These are phyloP conservation scores for Trichoderma asperelloides DNA, from an alignment of 495 filamentous ascomycete genomes.

Conservation along the genomic window DNA sequence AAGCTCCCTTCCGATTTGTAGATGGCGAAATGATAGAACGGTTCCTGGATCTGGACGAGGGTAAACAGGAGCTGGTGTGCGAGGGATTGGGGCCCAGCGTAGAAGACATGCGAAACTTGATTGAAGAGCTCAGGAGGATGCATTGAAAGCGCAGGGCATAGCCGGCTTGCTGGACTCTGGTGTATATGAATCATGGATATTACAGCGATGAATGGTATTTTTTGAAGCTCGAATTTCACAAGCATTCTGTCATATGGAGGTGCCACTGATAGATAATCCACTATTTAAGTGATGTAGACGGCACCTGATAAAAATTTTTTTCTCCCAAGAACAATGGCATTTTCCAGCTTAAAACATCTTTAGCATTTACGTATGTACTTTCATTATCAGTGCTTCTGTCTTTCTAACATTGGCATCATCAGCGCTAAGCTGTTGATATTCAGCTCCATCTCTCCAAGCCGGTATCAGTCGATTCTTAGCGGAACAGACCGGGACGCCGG, in stretches of 20 bases:
- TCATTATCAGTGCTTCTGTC: too few species aligned
- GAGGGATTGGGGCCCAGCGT: conserved; percentile 53
- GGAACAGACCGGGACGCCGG: conserved; percentile 2
- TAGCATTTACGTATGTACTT: too few species aligned
- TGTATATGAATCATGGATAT: not conserved
- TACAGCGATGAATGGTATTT: not conserved
- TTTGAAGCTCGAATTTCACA: too few species aligned
- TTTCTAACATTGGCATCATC: too few species aligned
- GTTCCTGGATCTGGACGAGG: conserved; percentile 63
- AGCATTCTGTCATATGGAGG: too few species aligned
- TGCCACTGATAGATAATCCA: too few species aligned
- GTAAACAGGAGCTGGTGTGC: conserved; percentile 57
- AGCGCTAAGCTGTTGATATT: too few species aligned
- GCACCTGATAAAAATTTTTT: too few species aligned
- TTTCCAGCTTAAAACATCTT: too few species aligned
- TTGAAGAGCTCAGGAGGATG: conserved; percentile 66
- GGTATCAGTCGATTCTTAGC: not conserved
- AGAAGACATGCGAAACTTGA: conserved; percentile 60
- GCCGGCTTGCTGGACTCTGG: not conserved
- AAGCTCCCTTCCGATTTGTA: conserved; percentile 78
- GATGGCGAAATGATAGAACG: conserved; percentile 86
- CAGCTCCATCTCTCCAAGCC: not conserved
- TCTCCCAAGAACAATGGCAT: too few species aligned
- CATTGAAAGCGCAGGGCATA: conserved; percentile 35
- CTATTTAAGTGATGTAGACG: too few species aligned